Base-by-base conservation (phyloP, 2,329 filamentous ascomycete species). In the Macroventuria anomochaeta region DNA sequence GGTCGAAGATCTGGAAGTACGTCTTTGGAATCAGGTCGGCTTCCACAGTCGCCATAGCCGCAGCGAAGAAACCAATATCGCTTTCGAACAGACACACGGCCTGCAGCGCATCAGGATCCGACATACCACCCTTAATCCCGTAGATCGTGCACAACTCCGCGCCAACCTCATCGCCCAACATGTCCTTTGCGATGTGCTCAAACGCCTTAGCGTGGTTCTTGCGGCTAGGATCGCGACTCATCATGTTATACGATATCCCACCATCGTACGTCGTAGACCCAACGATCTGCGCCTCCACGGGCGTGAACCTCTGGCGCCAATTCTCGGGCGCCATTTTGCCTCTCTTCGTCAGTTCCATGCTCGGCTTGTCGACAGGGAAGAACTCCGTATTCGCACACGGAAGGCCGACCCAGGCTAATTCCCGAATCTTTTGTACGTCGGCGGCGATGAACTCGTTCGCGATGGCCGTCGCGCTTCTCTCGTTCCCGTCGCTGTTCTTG, bases 191-290 rank as follows among this genome's bases (percentile, higher is more conserved):
- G 6, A 55, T 55, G 12, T 36, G 28, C 7, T 8, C 7, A 20
- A 55, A 47, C 12, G 20, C 41, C 23, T 47, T 4, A 6, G 50
- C 49, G 29, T 61, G 58, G 13, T 53, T 15, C 6, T 34, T 51
- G 17, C 58, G 55, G 15, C 34, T 51, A 1, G 10, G 13, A 34
- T 61, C 60, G 11, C 29, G 34, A 17, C 36, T 46, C 55, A 61
- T 57, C 58, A 61, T 63, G 40, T 61, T 63, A 47, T 55, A 59
- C 3, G 53, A 59, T 15, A 63, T 61, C 2, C 58, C 60, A 29
- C 60, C 58, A 15, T 63, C 58, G 21, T 59, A 61, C 7, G 55
- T 63, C 1, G 58, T 57, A 2, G 60, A 55, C 29, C 58, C 51
- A 2, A 63, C 33, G 11, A 63, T 59, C 26, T 63, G 55, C 3